A percentile compares a stretch with the other conserved stretches of the same genome.
Conservation (phyloP, 2,329 filamentous ascomycete genomes). For the Chaetomiaceae sp. region DNA sequence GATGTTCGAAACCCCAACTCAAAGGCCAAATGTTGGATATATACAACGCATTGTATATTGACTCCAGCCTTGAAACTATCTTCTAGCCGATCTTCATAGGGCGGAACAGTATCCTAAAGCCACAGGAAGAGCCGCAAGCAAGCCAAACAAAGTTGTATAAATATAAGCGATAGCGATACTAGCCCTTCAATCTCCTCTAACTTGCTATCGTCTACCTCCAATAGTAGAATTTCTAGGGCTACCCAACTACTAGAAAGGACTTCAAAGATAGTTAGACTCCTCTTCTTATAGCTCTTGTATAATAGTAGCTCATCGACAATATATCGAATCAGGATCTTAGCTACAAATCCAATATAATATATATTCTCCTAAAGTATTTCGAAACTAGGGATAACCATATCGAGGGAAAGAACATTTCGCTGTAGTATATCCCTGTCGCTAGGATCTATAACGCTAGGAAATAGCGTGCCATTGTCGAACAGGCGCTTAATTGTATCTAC, state of each 20-base stretch:
- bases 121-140: constrained; percentile 9
- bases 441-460: constrained; percentile 3
- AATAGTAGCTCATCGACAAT: constrained; percentile 7
- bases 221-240: constrained; percentile 5
- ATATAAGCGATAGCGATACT: constrained; percentile 7
- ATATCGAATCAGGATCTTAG: constrained; percentile 13
- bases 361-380: constrained; percentile 20
- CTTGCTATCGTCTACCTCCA: constrained; percentile 5
- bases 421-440: constrained; percentile 7
- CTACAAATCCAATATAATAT: constrained; percentile 13
- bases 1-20: constrained; percentile 8
- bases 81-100: constrained; percentile 6
- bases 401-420: constrained; percentile 11
- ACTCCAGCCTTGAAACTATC: constrained; percentile 10
- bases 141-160: constrained; percentile 11
- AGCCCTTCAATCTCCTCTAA: constrained; percentile 1
- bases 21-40: constrained; percentile 5
- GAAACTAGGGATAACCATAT: constrained; percentile 18
- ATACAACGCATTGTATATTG: constrained; percentile 3
- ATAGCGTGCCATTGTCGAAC: constrained; percentile 13
- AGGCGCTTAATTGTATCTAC: constrained; percentile 7
- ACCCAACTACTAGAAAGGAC: constrained; percentile 7
- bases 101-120: constrained; percentile 6
- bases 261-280: constrained; percentile 10
- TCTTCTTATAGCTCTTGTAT: constrained; percentile 12